These are phyloP conservation scores for Onygenales sp. DNA, from an alignment of 2,329 filamentous ascomycete genomes.

Conservation along the genomic window DNA sequence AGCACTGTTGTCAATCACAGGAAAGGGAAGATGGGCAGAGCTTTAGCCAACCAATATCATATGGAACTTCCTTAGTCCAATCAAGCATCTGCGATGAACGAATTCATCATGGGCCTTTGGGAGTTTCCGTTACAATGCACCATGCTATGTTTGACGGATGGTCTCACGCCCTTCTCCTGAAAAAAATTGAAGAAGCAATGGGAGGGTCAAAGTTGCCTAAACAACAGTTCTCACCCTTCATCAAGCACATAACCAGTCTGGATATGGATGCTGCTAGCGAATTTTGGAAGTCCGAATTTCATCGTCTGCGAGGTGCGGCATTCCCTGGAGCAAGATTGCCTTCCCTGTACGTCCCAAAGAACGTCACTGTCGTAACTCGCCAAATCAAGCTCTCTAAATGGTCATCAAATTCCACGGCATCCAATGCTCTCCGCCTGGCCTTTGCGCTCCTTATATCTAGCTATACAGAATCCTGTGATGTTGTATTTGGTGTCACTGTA, in stretches of 20 bases:
- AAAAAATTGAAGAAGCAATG: slow-evolving; percentile 1
- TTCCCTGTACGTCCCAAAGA: not conserved
- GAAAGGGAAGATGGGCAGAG: not conserved
- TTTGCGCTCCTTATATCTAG: slow-evolving; percentile 27
- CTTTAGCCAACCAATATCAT: slow-evolving; percentile 5
- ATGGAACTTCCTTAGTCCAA: slow-evolving; percentile 7
- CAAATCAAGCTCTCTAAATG: not conserved
- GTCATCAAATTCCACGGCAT: slow-evolving; percentile 8
- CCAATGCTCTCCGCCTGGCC: slow-evolving; percentile 27
- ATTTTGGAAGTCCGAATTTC: slow-evolving; percentile 6
- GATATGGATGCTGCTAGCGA: not conserved
- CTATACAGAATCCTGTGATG: slow-evolving; percentile 27
- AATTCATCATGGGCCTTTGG: slow-evolving; percentile 1
- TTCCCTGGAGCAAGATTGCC: slow-evolving; percentile 4
- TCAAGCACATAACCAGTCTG: not conserved
- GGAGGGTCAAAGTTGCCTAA: slow-evolving; percentile 4
- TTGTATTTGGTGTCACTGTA: slow-evolving; percentile 32
- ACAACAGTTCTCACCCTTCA: not conserved
- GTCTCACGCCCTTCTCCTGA: slow-evolving; percentile 15
- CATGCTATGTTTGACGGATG: slow-evolving; percentile 36
- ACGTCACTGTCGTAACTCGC: not conserved
- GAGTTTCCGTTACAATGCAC: slow-evolving; percentile 31
- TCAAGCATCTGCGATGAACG: not conserved
- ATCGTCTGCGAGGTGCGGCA: not conserved
- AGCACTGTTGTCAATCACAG: not conserved